Evolutionary conservation across 176 grass and related monocot species (phyloP), one percentile per base, ranked within the genome.

Genomic region (Urochloa ruziziensis): DNA sequence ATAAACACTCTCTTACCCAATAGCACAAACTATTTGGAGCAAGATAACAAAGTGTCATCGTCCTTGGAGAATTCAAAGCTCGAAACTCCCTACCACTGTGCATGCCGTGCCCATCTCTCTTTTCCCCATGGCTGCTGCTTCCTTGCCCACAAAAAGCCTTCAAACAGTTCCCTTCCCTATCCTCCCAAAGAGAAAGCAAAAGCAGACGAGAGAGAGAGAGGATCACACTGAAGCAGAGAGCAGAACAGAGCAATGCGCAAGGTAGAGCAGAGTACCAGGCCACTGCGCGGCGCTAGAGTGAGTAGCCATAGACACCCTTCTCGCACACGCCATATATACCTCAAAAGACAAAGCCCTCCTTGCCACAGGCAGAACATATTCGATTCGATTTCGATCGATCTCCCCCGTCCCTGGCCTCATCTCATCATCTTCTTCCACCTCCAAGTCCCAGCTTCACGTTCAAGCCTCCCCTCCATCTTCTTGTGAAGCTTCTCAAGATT

Each of bases 401-500:
- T 27, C 67, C 10, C 39, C n/a, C n/a, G 39, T 5, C 8, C 23
- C 10, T 13, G 43, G 14, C 43, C 61, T 66, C 11, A 39, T 27
- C 37, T 21, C 67, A 34, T 60, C 57, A 75, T 36, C 54, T 32
- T 60, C 35, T 7, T 32, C 34, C 24, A 17, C 17, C 76, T 48
- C 35, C 14, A 17, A 24, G n/a, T 21, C 11, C 67, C 35, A 44
- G 83, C 92, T 95, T 95, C 67, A 64, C 78, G 58, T 77, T 96
- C 89, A 99, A 96, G 91, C 67, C 81, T 83, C 62, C 34, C 23
- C 69, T 54, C 82, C 83, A 94, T 75, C 85, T 85, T 80, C 87
- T 57, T 81, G 73, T 95, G 96, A 93, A 93, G 84, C 85, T 95
- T 98, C 91, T 67, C 89, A 89, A 94, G 84, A 95, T 96, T 92